phyloP scores from a whole-genome alignment of 768 basidiomycete species.

The Zangia roseola region DNA sequence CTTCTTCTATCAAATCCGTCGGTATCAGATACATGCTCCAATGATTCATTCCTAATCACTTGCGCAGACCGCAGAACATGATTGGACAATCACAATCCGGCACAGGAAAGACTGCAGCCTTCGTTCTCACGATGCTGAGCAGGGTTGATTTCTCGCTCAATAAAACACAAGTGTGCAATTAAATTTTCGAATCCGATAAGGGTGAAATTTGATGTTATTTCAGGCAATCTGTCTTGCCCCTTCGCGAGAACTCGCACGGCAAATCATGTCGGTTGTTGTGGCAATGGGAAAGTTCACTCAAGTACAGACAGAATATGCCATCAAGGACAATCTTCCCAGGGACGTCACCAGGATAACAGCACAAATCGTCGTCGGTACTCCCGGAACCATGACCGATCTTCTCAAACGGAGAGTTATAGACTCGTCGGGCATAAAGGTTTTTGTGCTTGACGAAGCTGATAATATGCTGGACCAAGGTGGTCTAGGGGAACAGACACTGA shows the following conservation, averaged over 20 bases:
- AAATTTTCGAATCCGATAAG: not conserved
- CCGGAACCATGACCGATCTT: conserved; percentile 91
- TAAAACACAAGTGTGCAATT: conserved; percentile 69
- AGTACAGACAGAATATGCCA: conserved; percentile 93
- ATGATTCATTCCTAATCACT: conserved; percentile 8
- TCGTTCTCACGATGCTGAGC: conserved; percentile 95
- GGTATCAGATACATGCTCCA: conserved; percentile 26
- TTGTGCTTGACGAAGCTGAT: conserved; percentile 97
- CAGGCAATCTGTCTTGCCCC: conserved; percentile 98
- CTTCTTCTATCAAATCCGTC: conserved; percentile 89
- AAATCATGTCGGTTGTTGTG: conserved; percentile 93
- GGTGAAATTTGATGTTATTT: conserved; percentile 4
- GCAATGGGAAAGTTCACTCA: conserved; percentile 94
- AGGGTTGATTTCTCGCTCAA: conserved; percentile 82
- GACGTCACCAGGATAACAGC: conserved; percentile 70
- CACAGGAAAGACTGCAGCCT: conserved; percentile 98
- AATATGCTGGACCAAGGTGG: conserved; percentile 98
- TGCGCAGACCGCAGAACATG: conserved; percentile 88
- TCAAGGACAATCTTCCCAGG: conserved; percentile 79
- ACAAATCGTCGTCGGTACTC: conserved; percentile 94
- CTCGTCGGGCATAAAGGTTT: conserved; percentile 77
- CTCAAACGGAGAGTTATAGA: conserved; percentile 79
- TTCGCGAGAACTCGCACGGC: conserved; percentile 93
- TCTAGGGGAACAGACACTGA: conserved; percentile 88
- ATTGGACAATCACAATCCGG: conserved; percentile 99